Evolutionary conservation across 768 basidiomycete species (phyloP).

Genomic region (Suillus paluster): DNA sequence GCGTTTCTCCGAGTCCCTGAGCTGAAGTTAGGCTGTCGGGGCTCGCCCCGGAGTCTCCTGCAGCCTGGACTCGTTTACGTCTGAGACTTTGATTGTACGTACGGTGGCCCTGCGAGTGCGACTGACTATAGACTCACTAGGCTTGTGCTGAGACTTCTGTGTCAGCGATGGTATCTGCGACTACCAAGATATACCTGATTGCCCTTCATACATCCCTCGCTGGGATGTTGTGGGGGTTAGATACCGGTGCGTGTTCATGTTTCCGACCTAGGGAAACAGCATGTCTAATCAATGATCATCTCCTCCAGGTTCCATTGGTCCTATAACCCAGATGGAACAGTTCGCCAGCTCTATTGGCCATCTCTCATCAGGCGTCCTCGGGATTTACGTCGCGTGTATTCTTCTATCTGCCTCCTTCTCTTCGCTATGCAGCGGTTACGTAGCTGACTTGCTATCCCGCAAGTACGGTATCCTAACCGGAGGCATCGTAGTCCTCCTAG

Average conservation of each 20-base stretch:
- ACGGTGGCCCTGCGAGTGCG: neutral
- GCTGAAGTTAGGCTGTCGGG: neutral
- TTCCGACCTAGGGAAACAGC: neutral
- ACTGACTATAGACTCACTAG: neutral
- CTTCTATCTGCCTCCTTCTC: constrained; percentile 46
- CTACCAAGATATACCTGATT: constrained; percentile 28
- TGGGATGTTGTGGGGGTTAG: constrained; percentile 37
- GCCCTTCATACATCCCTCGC: constrained; percentile 30
- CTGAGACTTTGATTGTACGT: constrained; percentile 1
- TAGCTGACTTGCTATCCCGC: constrained; percentile 51
- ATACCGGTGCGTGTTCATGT: constrained; percentile 26
- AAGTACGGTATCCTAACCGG: constrained; percentile 50
- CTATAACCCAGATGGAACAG: constrained; percentile 51
- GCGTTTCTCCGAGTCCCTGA: neutral
- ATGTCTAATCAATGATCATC: neutral
- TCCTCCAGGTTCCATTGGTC: constrained; percentile 41
- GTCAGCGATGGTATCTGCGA: constrained; percentile 17
- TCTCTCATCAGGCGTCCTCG: constrained; percentile 43
- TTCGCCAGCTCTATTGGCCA: constrained; percentile 43
- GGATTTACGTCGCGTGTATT: constrained; percentile 48
- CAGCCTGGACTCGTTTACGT: neutral
- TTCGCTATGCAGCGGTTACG: constrained; percentile 44
- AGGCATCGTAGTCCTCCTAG: constrained; percentile 44
- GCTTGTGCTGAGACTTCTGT: neutral
- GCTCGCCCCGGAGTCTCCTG: neutral